These are phyloP conservation scores for Heliamphora exappendiculata DNA, from an alignment of 148 eudicot genomes.

Conservation along the genomic window DNA sequence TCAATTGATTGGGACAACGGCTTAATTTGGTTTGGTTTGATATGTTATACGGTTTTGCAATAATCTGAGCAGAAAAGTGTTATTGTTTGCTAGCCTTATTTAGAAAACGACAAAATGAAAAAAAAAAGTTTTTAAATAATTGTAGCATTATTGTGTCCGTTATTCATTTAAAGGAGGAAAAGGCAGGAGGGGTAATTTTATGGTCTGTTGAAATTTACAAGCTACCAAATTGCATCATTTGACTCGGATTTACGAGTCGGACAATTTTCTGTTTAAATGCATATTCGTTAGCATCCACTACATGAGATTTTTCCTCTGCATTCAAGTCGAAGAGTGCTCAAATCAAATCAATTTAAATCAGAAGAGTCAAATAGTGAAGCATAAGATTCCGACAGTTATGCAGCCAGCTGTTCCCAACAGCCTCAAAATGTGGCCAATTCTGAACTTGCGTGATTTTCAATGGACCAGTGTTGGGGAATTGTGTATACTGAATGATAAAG, in stretches of 20 bases:
- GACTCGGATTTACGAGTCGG: neutral
- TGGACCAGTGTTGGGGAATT: neutral
- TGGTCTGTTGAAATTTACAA: neutral
- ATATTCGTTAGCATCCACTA: neutral
- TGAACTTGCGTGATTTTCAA: no score
- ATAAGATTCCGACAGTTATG: neutral
- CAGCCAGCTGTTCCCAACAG: no score
- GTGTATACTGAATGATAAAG: neutral
- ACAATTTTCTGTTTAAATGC: neutral
- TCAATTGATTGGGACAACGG: no score
- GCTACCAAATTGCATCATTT: neutral
- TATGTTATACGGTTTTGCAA: neutral
- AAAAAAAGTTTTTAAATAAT: neutral
- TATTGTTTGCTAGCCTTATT: neutral
- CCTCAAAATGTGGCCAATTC: no score
- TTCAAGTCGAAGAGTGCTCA: neutral
- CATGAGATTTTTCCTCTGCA: neutral
- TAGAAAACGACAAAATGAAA: neutral
- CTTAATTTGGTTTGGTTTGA: neutral
- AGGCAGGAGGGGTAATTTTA: neutral
- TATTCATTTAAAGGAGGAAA: neutral
- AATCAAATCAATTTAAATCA: neutral
- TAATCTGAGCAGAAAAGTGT: neutral
- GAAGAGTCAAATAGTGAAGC: neutral
- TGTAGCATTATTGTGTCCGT: neutral